A percentile compares a stretch with the other conserved stretches of the same genome.
Conservation (phyloP, 1,284 basidiomycete species). For the Fomitopsis betulina region DNA sequence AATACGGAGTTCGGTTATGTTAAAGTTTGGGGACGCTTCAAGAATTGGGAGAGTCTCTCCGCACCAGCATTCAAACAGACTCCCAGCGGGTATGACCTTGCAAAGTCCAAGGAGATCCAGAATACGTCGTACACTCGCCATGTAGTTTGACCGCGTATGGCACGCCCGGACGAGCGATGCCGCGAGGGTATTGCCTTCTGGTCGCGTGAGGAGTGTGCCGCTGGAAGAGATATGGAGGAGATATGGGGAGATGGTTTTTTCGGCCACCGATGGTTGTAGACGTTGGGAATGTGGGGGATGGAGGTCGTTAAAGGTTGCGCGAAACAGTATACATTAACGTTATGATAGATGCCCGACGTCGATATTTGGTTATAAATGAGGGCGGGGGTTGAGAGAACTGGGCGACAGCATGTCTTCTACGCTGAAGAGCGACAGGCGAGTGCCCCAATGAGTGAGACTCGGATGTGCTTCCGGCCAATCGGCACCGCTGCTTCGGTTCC, state of each 20-base stretch:
- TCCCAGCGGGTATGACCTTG: conserved; percentile 38
- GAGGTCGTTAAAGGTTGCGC: no score
- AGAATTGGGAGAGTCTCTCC: conserved; percentile 40
- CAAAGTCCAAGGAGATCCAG: conserved; percentile 38
- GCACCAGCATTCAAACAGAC: conserved; percentile 42
- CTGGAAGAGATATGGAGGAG: conserved; percentile 38
- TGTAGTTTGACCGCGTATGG: conserved; percentile 25
- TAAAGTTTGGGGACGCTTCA: conserved; percentile 37
- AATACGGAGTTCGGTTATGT: conserved; percentile 40
- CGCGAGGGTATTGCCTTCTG: conserved; percentile 33
- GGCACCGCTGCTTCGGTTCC: background rate
- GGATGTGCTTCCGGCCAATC: background rate
- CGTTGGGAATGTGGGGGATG: conserved; percentile 46
- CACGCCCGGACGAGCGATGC: conserved; percentile 31
- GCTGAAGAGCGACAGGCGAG: background rate
- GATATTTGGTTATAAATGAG: conserved; percentile 10
- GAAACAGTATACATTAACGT: no score
- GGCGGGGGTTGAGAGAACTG: background rate
- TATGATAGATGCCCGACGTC: conserved; percentile 8
- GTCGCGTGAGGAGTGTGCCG: conserved; percentile 38
- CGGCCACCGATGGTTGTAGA: conserved; percentile 48
- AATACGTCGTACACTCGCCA: conserved; percentile 36
- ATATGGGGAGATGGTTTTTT: no score
- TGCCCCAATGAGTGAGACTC: no score
- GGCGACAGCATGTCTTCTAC: background rate